Evolutionary conservation across 129 eudicot genomes (phyloP).

Genomic region (Lactuca saligna): DNA sequence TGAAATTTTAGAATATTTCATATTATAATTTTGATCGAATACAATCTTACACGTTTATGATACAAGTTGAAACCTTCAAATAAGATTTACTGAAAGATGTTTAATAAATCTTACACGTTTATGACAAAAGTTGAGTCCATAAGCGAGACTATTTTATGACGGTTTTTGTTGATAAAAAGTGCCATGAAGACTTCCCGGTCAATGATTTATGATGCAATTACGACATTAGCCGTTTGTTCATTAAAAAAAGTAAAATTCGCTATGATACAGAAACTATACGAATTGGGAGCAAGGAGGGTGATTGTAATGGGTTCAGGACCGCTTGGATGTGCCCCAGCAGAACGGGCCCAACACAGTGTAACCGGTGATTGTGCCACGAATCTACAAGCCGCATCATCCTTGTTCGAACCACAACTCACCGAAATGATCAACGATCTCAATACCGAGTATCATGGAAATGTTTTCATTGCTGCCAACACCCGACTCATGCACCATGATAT

Average conservation of each 20-base stretch:
- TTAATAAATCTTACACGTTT: no score
- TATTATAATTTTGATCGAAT: neutral
- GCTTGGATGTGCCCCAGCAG: slow-evolving; percentile 40
- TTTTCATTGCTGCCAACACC: slow-evolving; percentile 36
- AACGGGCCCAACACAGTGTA: slow-evolving; percentile 17
- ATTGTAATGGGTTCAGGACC: slow-evolving; percentile 40
- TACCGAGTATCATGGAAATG: slow-evolving; percentile 6
- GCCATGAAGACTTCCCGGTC: neutral
- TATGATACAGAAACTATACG: slow-evolving; percentile 26
- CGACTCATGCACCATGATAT: slow-evolving; percentile 35
- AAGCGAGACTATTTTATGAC: neutral
- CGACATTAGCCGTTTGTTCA: no score
- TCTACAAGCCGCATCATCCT: slow-evolving; percentile 25
- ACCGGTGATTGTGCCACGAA: slow-evolving; percentile 30
- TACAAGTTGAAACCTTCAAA: no score
- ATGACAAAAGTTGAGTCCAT: neutral
- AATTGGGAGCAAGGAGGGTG: slow-evolving; percentile 39
- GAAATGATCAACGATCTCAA: slow-evolving; percentile 36
- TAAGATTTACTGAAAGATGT: no score
- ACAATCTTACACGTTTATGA: neutral
- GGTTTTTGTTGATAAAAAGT: neutral
- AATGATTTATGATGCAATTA: no score
- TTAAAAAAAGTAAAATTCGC: no score
- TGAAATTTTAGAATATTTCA: neutral
- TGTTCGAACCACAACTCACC: slow-evolving; percentile 32